phyloP scores from a whole-genome alignment of 2,329 filamentous ascomycete genomes.

The Colletotrichum tropicicola region DNA sequence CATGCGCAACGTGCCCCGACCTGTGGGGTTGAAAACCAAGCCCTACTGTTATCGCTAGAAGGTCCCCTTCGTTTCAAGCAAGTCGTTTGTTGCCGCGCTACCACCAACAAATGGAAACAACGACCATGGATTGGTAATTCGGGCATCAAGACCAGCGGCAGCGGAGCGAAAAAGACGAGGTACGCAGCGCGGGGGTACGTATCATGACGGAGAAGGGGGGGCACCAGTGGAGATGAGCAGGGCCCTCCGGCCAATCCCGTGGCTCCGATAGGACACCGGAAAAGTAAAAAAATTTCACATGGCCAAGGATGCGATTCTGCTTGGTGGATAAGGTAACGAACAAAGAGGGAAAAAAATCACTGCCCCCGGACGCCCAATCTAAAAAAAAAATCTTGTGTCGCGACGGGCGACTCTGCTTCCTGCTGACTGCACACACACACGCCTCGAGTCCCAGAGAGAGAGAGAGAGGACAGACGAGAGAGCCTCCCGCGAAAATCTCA shows the following conservation, averaged over 20 bases:
- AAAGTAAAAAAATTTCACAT: slow-evolving; percentile 33
- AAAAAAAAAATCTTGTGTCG: slow-evolving; percentile 26
- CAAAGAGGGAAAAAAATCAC: slow-evolving; percentile 18
- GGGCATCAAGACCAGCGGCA: slow-evolving; percentile 19
- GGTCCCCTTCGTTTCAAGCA: too few relatives aligned
- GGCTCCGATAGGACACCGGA: slow-evolving; percentile 17
- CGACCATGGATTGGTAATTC: slow-evolving; percentile 18
- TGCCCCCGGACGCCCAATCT: slow-evolving; percentile 24
- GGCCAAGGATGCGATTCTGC: slow-evolving; percentile 31
- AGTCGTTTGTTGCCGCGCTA: not conserved
- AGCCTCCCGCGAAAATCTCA: not conserved
- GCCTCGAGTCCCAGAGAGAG: slow-evolving; percentile 12
- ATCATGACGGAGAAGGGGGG: slow-evolving; percentile 4
- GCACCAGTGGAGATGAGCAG: not conserved
- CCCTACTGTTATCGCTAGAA: too few relatives aligned
- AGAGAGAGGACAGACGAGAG: slow-evolving; percentile 31
- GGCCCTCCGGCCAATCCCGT: not conserved
- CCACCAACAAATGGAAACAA: not conserved
- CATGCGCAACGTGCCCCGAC: too few relatives aligned
- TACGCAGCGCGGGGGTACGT: slow-evolving; percentile 24
- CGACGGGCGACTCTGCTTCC: not conserved
- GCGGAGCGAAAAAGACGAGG: slow-evolving; percentile 26
- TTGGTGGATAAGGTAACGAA: slow-evolving; percentile 24
- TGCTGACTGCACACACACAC: slow-evolving; percentile 22
- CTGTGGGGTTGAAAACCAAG: too few relatives aligned